Percentiles rank a stretch among this genome's conserved stretches.
These are phyloP conservation scores for Monascus ruber DNA, from an alignment of 2,329 filamentous ascomycete species.

Conservation along the genomic window DNA sequence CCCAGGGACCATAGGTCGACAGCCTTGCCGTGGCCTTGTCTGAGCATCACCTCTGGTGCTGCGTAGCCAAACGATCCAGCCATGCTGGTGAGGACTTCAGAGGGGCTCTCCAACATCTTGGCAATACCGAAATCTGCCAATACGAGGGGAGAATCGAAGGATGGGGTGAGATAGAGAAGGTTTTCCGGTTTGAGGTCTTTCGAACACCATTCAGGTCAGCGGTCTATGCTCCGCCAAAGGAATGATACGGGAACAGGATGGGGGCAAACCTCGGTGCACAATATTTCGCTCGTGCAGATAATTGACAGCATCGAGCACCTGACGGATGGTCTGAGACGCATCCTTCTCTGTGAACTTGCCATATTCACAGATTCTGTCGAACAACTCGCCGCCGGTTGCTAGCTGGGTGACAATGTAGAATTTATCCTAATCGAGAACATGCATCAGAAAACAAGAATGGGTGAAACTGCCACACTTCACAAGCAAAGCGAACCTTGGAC, in stretches of 20 bases:
- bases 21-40: conserved; percentile 92
- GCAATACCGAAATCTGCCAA: conserved; percentile 97
- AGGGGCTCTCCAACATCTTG: conserved; percentile 86
- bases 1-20: conserved; percentile 99
- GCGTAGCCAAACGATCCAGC: conserved; percentile 97
- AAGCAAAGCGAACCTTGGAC: conserved; percentile 57
- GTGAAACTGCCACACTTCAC: not conserved
- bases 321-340: conserved; percentile 86
- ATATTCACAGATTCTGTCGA: conserved; percentile 95
- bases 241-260: too few relatives aligned
- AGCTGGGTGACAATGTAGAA: conserved; percentile 98
- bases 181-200: conserved; percentile 96
- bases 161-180: conserved; percentile 77
- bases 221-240: not conserved
- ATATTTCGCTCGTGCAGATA: conserved; percentile 93
- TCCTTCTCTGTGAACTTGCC: conserved; percentile 99
- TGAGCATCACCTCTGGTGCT: conserved; percentile 95
- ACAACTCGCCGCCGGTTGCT: conserved; percentile 89
- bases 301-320: conserved; percentile 84
- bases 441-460: not conserved
- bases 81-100: conserved; percentile 94
- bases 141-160: conserved; percentile 70
- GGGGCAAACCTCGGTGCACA: conserved; percentile 69
- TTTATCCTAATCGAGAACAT: conserved; percentile 59
- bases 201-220: not conserved